Base-by-base conservation (phyloP, 2,329 filamentous ascomycete species). In the Botrytis aclada region DNA sequence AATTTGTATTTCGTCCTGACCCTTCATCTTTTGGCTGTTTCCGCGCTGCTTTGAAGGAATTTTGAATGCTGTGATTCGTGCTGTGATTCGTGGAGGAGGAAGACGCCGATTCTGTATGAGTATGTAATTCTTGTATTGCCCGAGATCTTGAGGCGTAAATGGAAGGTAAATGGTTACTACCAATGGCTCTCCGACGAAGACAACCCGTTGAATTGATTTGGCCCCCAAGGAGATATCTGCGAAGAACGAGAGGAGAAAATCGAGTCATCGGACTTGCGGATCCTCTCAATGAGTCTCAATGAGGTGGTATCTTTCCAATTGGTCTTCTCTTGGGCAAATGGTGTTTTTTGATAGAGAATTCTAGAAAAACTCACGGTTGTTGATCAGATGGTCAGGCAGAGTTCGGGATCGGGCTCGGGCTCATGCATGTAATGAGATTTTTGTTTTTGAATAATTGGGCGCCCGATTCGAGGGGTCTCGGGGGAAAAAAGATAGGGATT, bases 21-120 rank as follows among this genome's bases (percentile, higher is more conserved):
- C 86, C 89, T 74, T 92, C 87, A 39, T 93, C 90, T 78, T 93
- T 94, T 72, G 93, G 81, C 79, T 92, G 88, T 80, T 94, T 94
- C 45, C 92, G 88, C 47, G 47, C 64, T 22, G 64, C 64, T 34
- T 67, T 67, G 16, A 93, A 83, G 16, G 91, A 90, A 0, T 79
- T 74, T 43, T 64, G 58, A n/a, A 54, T 47, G 43, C 20, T 37
- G 34, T 65, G 34, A 65, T 65, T 71, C 45, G 69, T 47, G 43
- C 20, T 37, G 34, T 65, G 34, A 65, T 65, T 71, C 45, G 69
- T 43, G 20, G 69, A 20, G 37, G 54, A 54, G 2, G 64, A 67
- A 56, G 64, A 56, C 20, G 75, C 70, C 51, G 71, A 62, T 37
- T 51, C 64, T n/a, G 73, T 65, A n/a, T 32, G 64, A 10, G 73